Base-by-base conservation (phyloP, 305 asterid species). In the Rubia peregrina region DNA sequence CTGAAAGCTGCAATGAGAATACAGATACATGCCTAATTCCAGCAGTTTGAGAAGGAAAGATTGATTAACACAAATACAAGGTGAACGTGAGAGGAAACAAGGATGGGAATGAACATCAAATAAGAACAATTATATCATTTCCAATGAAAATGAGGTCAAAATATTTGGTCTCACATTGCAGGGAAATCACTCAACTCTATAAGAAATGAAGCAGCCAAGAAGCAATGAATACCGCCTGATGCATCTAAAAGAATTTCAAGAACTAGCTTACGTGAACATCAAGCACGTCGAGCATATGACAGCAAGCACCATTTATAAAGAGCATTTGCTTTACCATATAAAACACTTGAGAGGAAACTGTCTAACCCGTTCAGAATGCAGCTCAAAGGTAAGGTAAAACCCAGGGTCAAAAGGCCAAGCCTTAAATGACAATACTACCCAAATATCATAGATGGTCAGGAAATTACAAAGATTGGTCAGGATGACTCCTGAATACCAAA, bases 1-100 rank as follows among this genome's bases (percentile, higher is more conserved):
- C 99, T 0, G 99, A 94, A 72, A 88, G 95, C 99, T 94, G 89
- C 75, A 77, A 75, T 79, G 49, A 11, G 61, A 19, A 76, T 67
- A 41, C 43, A 72, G 26, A 73, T 13, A 43, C 26, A 21, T 42
- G 17, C 44, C 59, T 48, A 73, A 57, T 10, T 74, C 60, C 57
- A 77, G 69, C 57, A n/a, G 63, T 42, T 38, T 41, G 40, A 21
- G 53, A 22, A 53, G 65, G 38, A 36, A 17, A 22, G 42, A 4
- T 10, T 2, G 46, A 33, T 19, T 7, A 57, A 69, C 17, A 14
- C 64, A 56, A 4, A 56, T 36, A 70, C 12, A 7, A 48, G 10
- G 71, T 49, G 55, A 56, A 38, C 41, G 71, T 2, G 19, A 14
- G 48, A 48, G 13, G 36, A 26, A 65, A 14, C 12, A 16, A 4